Evolutionary conservation across 768 basidiomycete genomes (phyloP), one percentile per base, ranked within the genome.

Genomic region (Krasilnikovozyma curviuscula): DNA sequence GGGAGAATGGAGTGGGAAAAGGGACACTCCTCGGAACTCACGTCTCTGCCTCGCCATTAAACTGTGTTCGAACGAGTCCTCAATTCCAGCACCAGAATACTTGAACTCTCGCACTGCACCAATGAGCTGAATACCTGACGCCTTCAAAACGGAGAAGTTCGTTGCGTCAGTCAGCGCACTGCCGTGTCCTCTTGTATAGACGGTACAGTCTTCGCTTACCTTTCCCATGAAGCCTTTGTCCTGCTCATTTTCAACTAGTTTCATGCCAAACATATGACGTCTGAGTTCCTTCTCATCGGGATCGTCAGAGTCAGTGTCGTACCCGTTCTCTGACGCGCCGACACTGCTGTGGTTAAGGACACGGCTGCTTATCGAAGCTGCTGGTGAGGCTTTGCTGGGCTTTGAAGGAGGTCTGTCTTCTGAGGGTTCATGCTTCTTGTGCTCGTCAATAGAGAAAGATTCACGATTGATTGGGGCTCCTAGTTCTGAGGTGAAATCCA

Each of bases 391-490:
- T 47, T 57, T n/a, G 50, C 51, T 0, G 62, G 59, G 52, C 57
- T 61, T 37, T 53, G 50, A 13, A 54, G 29, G 16, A 7, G 48
- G 34, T 8, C 25, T 18, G 9, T 33, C 30, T 19, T 21, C 25
- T 13, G 24, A 14, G 8, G 49, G 49, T 30, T 50, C 49, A 10
- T 48, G 59, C 49, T 31, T 70, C 54, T 43, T 56, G 61, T 51
- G 65, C 31, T 28, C 54, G 42, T 50, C 44, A 5, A 62, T 50
- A n/a, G 62, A 59, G 34, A 63, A 61, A 10, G 58, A 56, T 16
- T 65, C 64, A 8, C 59, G 55, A 39, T 59, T 50, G 14, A 61
- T 56, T 1, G 48, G 39, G 3, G 66, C 65, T 5, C 63, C 64
- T 29, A 65, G 56, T 39, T 59, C 56, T 46, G 54, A 44, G 10